Base-by-base conservation (phyloP, 2,329 filamentous ascomycete genomes). In the Fusarium neocosmosporiellum region DNA sequence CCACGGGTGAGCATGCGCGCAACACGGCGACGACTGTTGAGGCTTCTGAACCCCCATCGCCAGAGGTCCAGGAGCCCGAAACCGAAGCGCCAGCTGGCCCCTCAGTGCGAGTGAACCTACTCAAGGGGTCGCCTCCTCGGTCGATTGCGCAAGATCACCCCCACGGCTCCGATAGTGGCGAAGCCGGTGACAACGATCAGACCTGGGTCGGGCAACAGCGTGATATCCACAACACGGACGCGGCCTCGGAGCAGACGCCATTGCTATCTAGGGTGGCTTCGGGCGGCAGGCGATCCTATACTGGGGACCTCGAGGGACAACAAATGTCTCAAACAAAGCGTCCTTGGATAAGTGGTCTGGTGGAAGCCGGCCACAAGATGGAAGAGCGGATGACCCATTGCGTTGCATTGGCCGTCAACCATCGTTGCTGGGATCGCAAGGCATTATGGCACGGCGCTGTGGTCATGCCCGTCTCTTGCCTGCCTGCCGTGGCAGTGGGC, bases 401-500 rank as follows among this genome's bases (percentile, higher is more conserved):
- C 9, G 76, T 81, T 14, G 78, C 77, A 16, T 73, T 83, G 43
- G 76, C 88, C 7, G 79, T 86, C 4, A 90, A 91, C 75, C 92
- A 93, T 0, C 93, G 92, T 73, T 86, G 86, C 22, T 98, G 95
- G 93, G 86, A 96, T 79, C 86, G 85, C 65, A 88, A 87, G 72
- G 84, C 87, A 1, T 85, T 97, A 7, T 92, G 91, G 86, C 81
- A 89, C 41, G 88, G 88, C 53, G 87, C 86, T 0, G 82, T 97
- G 5, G 81, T 94, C 11, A 86, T 90, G 41, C 94, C 95, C 1
- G 84, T 89, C 20, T 90, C 90, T 53, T 93, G 92, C 74, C 80
- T 98, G 16, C 96, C 96, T 2, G 93, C 96, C 4, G 96, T 98
- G 1, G 88, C 97, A 74, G 89, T 99, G 0, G 96, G 96, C 0